A percentile compares a stretch with the other conserved stretches of the same genome.
Evolutionary conservation across 2,329 filamentous ascomycete species (phyloP).

Genomic region (Fusarium abutilonis): DNA sequence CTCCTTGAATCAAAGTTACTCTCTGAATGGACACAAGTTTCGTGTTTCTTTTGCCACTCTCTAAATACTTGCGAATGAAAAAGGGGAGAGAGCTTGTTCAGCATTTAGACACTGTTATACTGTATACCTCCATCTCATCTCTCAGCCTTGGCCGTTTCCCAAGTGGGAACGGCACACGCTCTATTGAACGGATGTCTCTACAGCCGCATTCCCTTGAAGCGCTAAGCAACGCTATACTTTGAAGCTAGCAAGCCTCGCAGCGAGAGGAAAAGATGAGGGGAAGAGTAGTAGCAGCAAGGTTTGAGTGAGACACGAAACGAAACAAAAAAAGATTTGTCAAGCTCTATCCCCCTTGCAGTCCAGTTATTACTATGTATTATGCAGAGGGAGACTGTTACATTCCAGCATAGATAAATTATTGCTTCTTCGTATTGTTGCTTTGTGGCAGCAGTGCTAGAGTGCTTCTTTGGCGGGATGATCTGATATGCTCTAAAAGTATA

Average conservation of each 20-base stretch:
- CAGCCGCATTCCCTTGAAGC: slow-evolving; percentile 31
- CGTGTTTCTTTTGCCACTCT: slow-evolving; percentile 21
- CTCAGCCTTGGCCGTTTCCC: slow-evolving; percentile 12
- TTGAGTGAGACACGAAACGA: slow-evolving; percentile 33
- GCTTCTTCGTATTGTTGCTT: slow-evolving; percentile 10
- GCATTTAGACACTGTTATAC: slow-evolving; percentile 14
- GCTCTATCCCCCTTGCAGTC: not conserved
- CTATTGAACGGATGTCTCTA: slow-evolving; percentile 20
- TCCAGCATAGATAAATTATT: slow-evolving; percentile 1
- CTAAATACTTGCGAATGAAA: slow-evolving; percentile 4
- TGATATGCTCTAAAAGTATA: slow-evolving; percentile 11
- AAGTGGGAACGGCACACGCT: slow-evolving; percentile 10
- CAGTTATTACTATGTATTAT: no score
- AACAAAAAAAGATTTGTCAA: slow-evolving; percentile 15
- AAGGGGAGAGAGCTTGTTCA: slow-evolving; percentile 2
- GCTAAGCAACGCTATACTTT: slow-evolving; percentile 21
- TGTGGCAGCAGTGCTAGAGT: slow-evolving; percentile 9
- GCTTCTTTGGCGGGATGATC: slow-evolving; percentile 6
- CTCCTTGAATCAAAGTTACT: not conserved
- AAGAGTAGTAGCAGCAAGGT: slow-evolving; percentile 26
- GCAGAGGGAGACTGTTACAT: no score
- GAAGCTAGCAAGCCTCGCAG: slow-evolving; percentile 33
- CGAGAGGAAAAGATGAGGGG: not conserved
- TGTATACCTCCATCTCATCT: slow-evolving; percentile 16
- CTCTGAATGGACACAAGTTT: slow-evolving; percentile 3